Evolutionary conservation across 352 stramenopile species (phyloP), one percentile per base, ranked within the genome.

Genomic region (Blastocystis sp.): DNA sequence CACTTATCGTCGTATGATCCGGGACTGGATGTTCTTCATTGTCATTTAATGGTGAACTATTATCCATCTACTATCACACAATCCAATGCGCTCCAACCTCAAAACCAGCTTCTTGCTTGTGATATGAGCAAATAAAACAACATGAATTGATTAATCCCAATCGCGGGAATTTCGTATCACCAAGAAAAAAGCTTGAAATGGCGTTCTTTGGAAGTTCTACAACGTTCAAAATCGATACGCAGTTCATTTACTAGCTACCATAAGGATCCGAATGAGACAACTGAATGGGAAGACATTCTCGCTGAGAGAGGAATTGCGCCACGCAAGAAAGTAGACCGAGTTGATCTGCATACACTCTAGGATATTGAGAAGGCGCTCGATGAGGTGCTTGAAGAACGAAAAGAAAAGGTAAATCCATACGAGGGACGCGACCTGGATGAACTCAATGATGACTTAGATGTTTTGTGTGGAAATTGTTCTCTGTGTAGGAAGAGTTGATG

Each of bases 401-500:
- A 89, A 34, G 47, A 89, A 24, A 79, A 89, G 26, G 78, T 79
- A 62, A 89, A 89, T 78, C 78, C 78, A 18, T 89, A 89, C 45
- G 78, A 89, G 66, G 78, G 78, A 37, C 63, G 66, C 26, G 91
- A 92, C 62, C 39, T 92, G 13, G 76, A 92, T 59, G 91, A 92
- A 37, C 69, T 92, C 16, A 87, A 91, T 24, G 91, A 91, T 89
- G 91, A 92, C 50, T 41, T 92, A 7, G 91, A 92, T 41, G 91
- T 91, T 79, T 11, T 37, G 56, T 34, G 47, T 1, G 37, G 24
- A 0, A 20, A 70, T 30, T 79, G 20, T 7, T 93, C 87, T n/a
- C 37, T 41, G 45, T 4, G 73, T 73, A 90, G 63, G 76, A 90
- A 18, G 76, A 89, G 54, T 18, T 85, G 11, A 34, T 90, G 39